Base-by-base conservation (phyloP, 306 rosid genomes). In the Fragaria vesca region DNA sequence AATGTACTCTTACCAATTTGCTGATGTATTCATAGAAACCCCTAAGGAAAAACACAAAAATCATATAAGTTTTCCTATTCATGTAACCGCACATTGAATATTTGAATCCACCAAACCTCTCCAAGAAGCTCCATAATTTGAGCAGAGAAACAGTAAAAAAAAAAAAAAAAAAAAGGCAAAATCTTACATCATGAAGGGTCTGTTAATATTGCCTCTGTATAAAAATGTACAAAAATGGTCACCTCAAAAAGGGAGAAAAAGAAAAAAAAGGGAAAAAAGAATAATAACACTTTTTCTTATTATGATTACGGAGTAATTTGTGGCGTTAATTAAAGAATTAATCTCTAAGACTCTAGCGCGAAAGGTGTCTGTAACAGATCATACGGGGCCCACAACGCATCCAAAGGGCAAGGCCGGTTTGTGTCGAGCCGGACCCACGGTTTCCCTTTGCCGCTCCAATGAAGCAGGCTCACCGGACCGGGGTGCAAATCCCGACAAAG, bases 361-460 rank as follows among this genome's bases (percentile, higher is more conserved):
- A 81, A 89, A 26, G 88, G 89, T 6, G 94, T 88, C 46, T 77
- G 80, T 36, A 91, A 82, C 3, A 95, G 93, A 79, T 95, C 99
- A 63, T 95, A 95, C 0, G 99, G 99, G 74, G 89, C 93, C 99
- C 99, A 95, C 28, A 95, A 81, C 8, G 97, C 91, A 74, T 95
- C 99, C 80, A 95, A 78, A 0, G 99, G 98, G 57, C 99, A 95
- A 26, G 97, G 90, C 66, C 94, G 83, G 72, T 89, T 90, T 9
- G 90, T 85, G 45, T 95, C 99, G 0, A 95, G 93, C 54, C 99
- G 77, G 63, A 73, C 97, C 99, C 99, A 95, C 4, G 99, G 99
- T 71, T 95, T 95, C 2, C 99, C 99, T 65, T 93, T 95, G 26
- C 99, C 99, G 74, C 99, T 95, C 99, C 99, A 95, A 83, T 95